A percentile compares a stretch with the other conserved stretches of the same genome.
Evolutionary conservation across 768 basidiomycete species (phyloP).

Genomic region (Suillus hirtellus): DNA sequence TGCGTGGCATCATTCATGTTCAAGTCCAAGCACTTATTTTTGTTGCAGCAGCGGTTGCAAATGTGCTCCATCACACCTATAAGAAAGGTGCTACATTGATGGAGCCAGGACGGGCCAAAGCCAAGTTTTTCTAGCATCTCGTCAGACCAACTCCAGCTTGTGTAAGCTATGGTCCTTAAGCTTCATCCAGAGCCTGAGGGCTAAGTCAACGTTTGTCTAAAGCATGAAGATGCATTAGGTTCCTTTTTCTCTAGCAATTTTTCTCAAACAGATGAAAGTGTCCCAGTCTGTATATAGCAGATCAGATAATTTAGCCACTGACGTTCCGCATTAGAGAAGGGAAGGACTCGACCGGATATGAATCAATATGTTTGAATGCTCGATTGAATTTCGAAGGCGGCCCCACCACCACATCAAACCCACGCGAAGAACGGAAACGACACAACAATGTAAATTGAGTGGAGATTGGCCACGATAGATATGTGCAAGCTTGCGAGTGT

Average conservation of each 20-base stretch:
- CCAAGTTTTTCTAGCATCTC: too few relatives aligned
- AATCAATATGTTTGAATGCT: conserved; percentile 27
- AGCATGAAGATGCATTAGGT: too few relatives aligned
- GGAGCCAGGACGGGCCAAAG: too few relatives aligned
- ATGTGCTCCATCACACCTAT: too few relatives aligned
- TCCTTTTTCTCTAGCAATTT: too few relatives aligned
- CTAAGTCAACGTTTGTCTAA: too few relatives aligned
- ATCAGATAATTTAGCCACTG: conserved; percentile 31
- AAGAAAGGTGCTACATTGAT: too few relatives aligned
- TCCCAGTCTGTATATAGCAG: conserved; percentile 36
- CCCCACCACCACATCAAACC: background rate
- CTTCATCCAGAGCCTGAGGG: too few relatives aligned
- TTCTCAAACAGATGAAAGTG: conserved; percentile 26
- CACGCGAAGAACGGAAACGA: background rate
- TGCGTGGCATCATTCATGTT: background rate
- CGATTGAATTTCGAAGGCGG: conserved; percentile 15
- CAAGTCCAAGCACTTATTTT: too few relatives aligned
- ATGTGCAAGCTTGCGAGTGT: background rate
- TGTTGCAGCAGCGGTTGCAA: too few relatives aligned
- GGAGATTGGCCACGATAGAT: background rate
- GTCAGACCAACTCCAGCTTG: too few relatives aligned
- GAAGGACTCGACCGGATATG: conserved; percentile 29
- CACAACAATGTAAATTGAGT: conserved; percentile 3
- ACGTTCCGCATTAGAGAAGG: conserved; percentile 29
- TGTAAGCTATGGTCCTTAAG: too few relatives aligned